Conservation (phyloP, 805 yeast species). For the Pichia rugopelliculosa region DNA sequence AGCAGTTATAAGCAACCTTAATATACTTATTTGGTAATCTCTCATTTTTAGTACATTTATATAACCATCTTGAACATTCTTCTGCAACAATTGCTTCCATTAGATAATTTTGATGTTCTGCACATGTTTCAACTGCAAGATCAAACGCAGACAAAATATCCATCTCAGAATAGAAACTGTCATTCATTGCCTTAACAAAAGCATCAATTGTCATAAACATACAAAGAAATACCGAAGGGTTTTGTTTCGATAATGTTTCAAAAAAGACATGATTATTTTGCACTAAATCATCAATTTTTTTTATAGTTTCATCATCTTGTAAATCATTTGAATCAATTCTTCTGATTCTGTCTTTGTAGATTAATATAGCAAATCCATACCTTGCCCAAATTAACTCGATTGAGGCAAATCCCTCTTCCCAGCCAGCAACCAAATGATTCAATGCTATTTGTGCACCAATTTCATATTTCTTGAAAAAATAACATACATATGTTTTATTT, state of each 20-base stretch:
- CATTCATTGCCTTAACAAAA: constrained; percentile 19
- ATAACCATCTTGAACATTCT: constrained; percentile 37
- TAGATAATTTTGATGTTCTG: constrained; percentile 24
- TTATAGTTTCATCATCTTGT: constrained; percentile 16
- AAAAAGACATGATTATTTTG: constrained; percentile 21
- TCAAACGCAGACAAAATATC: constrained; percentile 38
- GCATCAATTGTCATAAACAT: constrained; percentile 33
- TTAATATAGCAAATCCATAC: constrained; percentile 11
- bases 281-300: constrained; percentile 13
- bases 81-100: constrained; percentile 36
- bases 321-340: constrained; percentile 6
- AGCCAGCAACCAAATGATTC: constrained; percentile 2
- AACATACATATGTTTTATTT: constrained; percentile 3
- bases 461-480: constrained; percentile 9
- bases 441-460: constrained; percentile 5
- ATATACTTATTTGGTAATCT: constrained; percentile 32
- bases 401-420: not conserved
- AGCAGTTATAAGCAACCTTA: constrained; percentile 31
- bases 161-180: constrained; percentile 23
- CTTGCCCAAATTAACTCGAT: constrained; percentile 9
- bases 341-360: constrained; percentile 8
- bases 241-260: constrained; percentile 29
- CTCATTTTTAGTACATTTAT: constrained; percentile 18
- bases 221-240: constrained; percentile 34
- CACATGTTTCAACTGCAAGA: constrained; percentile 36